Base-by-base conservation (phyloP, 1,284 basidiomycete genomes). In the Chondrostereum purpureum region DNA sequence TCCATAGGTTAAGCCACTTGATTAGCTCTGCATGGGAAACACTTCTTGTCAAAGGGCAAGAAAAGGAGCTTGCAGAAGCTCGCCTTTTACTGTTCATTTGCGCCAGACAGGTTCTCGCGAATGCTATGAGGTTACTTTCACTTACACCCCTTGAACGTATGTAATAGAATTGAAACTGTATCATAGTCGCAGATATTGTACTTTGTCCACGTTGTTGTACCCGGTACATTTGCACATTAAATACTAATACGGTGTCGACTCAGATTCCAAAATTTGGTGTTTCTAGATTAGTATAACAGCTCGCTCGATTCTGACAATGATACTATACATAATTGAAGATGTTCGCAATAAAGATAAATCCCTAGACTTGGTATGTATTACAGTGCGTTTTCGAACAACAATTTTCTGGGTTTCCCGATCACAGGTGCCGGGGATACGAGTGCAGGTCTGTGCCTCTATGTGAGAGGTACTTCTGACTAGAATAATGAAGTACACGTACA, bases 401-500 rank as follows among this genome's bases (percentile, higher is more conserved):
- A 42, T 36, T 51, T 56, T 33, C 62, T 58, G 22, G 58, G 58
- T 52, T 61, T 62, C 40, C 57, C 53, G 27, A 62, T 53, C 11
- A 40, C 33, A 19, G 62, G 62, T 20, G 58, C 36, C n/a, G 49
- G 37, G 8, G 58, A 56, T 38, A 57, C 50, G 43, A 64, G 49
- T 8, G 58, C 57, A 27, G 59, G 59, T 53, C 58, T 60, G 27
- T 16, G 39, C 35, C 47, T 42, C 43, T 16, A 18, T 50, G 41
- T 23, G 18, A 36, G 4, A 36, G 31, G n/a, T 3, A 31, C 16
- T 22, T 14, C 17, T 13, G n/a, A 5, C n/a, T 21, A 5, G 23
- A 38, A 16, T 10, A n/a, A 31, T n/a, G 37, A 39, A n/a, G 19
- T 23, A 24, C 5, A 71, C 83, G 58, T 58, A 92, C 91, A 95